Percentiles rank a stretch among this genome's conserved stretches.
Evolutionary conservation across 2,329 filamentous ascomycete genomes (phyloP).

Genomic region (Aspergillus piperis): DNA sequence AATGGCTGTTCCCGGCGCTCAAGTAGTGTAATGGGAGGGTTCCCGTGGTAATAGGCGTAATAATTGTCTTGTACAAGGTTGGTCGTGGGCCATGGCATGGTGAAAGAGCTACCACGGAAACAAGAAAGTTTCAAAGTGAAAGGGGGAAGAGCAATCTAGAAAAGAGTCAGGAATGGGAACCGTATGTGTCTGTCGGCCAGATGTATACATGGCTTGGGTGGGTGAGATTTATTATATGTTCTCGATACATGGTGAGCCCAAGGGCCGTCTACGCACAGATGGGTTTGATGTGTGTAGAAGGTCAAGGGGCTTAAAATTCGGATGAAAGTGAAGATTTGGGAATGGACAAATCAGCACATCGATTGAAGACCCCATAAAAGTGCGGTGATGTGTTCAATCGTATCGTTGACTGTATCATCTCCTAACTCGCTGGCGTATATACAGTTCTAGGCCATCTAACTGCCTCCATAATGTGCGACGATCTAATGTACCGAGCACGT

Average conservation of each 20-base stretch:
- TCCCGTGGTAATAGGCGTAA: neutral
- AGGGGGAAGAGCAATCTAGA: neutral
- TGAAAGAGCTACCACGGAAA: neutral
- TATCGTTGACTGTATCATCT: too few relatives aligned
- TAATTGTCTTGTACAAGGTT: neutral
- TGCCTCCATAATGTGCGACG: neutral
- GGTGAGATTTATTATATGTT: neutral
- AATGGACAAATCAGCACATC: neutral
- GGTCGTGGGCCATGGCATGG: neutral
- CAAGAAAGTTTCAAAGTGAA: neutral
- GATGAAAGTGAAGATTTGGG: neutral
- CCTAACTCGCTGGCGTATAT: too few relatives aligned
- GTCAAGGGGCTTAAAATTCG: neutral
- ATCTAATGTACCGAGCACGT: neutral
- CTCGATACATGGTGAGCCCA: neutral
- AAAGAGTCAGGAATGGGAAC: neutral
- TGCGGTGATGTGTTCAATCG: neutral
- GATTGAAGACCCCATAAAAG: neutral
- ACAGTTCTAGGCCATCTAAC: neutral
- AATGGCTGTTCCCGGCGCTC: neutral
- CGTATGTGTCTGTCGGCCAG: neutral
- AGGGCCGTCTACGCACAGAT: neutral
- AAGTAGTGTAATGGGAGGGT: neutral
- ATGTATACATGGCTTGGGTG: neutral
- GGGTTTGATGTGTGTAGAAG: neutral